Evolutionary conservation across 345 rosid genomes (phyloP).

Genomic region (Eucalyptus marginata): DNA sequence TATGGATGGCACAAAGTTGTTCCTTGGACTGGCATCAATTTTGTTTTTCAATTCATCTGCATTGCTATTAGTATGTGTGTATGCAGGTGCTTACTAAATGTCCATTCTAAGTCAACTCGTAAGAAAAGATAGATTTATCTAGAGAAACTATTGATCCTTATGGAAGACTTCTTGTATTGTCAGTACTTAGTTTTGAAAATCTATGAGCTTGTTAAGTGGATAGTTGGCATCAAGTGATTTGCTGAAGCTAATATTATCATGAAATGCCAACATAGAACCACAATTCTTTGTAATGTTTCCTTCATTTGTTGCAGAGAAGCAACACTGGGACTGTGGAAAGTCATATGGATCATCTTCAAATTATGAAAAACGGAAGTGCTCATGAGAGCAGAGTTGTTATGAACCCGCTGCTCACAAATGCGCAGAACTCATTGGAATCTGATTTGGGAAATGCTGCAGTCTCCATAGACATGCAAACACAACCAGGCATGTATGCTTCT

Average conservation of each 20-base stretch:
- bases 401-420: constrained; percentile 21
- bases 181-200: neutral
- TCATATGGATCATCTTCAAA: constrained; percentile 29
- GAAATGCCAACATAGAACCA: neutral
- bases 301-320: constrained; percentile 32
- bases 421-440: constrained; percentile 22
- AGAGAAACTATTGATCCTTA: neutral
- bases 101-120: neutral
- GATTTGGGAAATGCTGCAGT: constrained; percentile 21
- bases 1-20: neutral
- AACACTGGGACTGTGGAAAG: constrained; percentile 21
- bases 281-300: neutral
- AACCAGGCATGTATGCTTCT: constrained; percentile 11
- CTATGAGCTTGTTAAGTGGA: neutral
- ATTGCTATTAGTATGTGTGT: neutral
- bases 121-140: neutral
- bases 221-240: neutral
- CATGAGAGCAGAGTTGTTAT: constrained; percentile 20
- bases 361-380: constrained; percentile 24
- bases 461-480: constrained; percentile 19
- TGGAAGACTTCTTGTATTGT: neutral
- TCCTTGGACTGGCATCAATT: neutral
- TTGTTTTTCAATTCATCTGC: neutral
- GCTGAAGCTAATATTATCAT: neutral
- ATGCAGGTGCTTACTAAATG: neutral